Evolutionary conservation across 2,329 filamentous ascomycete genomes (phyloP), one percentile per base, ranked within the genome.

Genomic region (Nemania abortiva): DNA sequence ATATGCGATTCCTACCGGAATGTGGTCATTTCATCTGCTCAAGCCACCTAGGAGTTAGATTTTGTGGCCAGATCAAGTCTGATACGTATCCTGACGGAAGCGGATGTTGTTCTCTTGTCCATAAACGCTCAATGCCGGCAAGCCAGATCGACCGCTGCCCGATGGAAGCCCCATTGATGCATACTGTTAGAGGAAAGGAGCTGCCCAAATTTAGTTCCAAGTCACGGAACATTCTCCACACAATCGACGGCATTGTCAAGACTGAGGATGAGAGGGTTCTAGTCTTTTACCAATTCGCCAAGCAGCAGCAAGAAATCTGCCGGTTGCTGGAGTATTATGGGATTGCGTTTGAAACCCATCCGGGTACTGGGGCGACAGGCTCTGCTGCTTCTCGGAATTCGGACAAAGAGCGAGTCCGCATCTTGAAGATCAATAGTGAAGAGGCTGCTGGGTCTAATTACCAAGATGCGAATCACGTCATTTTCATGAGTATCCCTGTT

Each of bases 361-460:
- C 72, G 65, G 0, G 6, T n/a, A 27, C 34, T 5, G 6, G 37
- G 29, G 24, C 9, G 15, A 15, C 7, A 4, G 2, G 3, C 45
- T 27, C 52, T 6, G 2, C 13, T 11, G 39, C 27, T 13, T 24
- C 34, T 13, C 24, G 7, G 20, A 1, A 59, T 55, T 13, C 61
- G 39, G 18, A 22, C 10, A 27, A 54, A 29, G 15, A 63, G 5
- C 50, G 57, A 52, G 56, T 83, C 1, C 74, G 82, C 20, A 69
- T 84, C 4, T 76, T 84, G 59, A 78, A 78, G 37, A 77, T 84
- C 39, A 80, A 80, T 72, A 78, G 77, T 9, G 74, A 77, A 3
- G 78, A 82, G 34, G 80, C 82, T 2, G 81, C 83, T 0, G 83
- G 83, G 0, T 80, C 78, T 27, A 84, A 84, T 67, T 74, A 84